phyloP scores from a whole-genome alignment of 768 basidiomycete species.

The Basidioascus undulatus region DNA sequence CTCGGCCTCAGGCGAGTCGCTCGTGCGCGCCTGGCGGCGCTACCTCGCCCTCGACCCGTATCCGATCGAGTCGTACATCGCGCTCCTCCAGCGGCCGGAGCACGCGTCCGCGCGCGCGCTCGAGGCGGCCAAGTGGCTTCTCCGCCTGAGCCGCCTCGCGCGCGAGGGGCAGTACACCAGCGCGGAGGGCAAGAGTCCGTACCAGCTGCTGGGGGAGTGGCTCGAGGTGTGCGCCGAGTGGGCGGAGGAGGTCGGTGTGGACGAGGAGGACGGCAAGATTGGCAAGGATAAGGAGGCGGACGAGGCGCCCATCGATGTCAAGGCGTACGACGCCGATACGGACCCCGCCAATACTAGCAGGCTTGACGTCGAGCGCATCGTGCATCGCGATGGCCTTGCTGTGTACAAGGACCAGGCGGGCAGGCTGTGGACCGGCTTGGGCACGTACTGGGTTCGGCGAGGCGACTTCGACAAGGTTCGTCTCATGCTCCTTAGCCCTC shows the following conservation, averaged over 20 bases:
- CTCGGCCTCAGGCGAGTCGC: background rate
- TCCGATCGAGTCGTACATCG: conserved; percentile 21
- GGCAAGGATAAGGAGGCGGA: conserved; percentile 22
- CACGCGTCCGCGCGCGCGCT: conserved; percentile 49
- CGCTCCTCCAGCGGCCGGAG: conserved; percentile 16
- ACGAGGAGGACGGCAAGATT: conserved; percentile 37
- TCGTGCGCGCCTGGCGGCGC: conserved; percentile 48
- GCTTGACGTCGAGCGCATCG: conserved; percentile 66
- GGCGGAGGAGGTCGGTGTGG: conserved; percentile 78
- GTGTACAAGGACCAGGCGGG: conserved; percentile 95
- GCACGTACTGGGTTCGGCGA: conserved; percentile 95
- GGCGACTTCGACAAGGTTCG: conserved; percentile 54
- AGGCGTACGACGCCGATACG: conserved; percentile 51
- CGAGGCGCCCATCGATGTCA: conserved; percentile 6
- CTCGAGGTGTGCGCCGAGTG: conserved; percentile 73
- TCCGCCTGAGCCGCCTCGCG: conserved; percentile 63
- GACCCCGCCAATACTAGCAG: conserved; percentile 44
- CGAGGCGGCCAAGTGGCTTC: conserved; percentile 74
- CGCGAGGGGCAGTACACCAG: conserved; percentile 58
- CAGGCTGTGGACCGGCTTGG: conserved; percentile 79
- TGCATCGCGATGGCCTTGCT: conserved; percentile 59
- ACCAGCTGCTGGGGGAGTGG: conserved; percentile 78
- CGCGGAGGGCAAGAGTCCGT: conserved; percentile 82
- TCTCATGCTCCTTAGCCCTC: no score
- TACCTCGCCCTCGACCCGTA: conserved; percentile 37